These are phyloP conservation scores for Alternaria triticimaculans DNA, from an alignment of 2,329 filamentous ascomycete genomes.

Conservation along the genomic window DNA sequence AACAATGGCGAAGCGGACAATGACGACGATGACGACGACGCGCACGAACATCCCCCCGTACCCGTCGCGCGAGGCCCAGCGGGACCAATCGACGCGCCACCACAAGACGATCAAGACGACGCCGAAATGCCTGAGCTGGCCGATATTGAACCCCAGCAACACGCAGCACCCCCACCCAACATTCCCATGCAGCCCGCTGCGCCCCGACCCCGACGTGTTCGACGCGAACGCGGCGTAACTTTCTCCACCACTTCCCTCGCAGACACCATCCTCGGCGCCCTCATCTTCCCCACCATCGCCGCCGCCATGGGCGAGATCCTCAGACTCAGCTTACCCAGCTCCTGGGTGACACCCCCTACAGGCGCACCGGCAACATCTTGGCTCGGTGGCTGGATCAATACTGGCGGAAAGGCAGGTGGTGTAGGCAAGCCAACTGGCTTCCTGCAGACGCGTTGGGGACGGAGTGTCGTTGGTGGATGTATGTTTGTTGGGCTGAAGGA, in stretches of 20 bases:
- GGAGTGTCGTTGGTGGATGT: conserved; percentile 87
- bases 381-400: conserved; percentile 29
- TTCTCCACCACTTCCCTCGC: conserved; percentile 63
- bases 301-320: conserved; percentile 79
- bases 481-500: conserved; percentile 85
- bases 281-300: conserved; percentile 84
- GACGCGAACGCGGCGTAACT: conserved; percentile 57
- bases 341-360: conserved; percentile 64
- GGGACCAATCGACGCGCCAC: conserved; percentile 44
- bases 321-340: conserved; percentile 68
- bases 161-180: conserved; percentile 39
- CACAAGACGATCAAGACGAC: conserved; percentile 35
- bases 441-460: conserved; percentile 84
- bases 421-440: conserved; percentile 64
- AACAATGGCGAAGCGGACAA: conserved; percentile 45
- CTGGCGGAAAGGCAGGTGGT: conserved; percentile 13
- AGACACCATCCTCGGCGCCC: conserved; percentile 68
- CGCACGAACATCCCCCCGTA: conserved; percentile 44
- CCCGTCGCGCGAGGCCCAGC: conserved; percentile 35
- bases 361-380: conserved; percentile 22
- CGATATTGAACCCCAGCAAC: conserved; percentile 19
- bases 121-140: conserved; percentile 15
- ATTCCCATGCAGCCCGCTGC: conserved; percentile 29
- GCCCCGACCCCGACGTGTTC: conserved; percentile 33
- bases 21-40: conserved; percentile 43